Base-by-base conservation (phyloP, 257 asterid genomes). In the Cruciata laevipes region DNA sequence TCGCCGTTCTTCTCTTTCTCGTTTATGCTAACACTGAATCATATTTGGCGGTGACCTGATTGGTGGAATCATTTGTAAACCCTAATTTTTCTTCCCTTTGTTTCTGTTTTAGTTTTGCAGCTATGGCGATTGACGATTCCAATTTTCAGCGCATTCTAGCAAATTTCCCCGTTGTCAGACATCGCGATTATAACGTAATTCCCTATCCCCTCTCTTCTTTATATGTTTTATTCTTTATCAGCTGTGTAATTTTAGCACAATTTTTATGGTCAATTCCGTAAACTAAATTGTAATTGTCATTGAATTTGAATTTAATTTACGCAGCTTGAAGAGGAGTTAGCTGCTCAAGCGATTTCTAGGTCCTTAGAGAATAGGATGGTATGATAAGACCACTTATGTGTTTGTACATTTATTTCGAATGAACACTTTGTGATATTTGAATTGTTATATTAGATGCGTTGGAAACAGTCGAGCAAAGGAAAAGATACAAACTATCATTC, bases 81-180 rank as follows among this genome's bases (percentile, higher is more conserved):
- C 32, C 38, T 53, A 9, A 53, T 55, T 38, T n/a, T 18, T 10
- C 20, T 33, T 9, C 17, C 13, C 21, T 17, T 20, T 44, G 6
- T n/a, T 67, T 18, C 16, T 38, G 1, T 65, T 51, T 49, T 66
- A 10, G 31, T 51, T 49, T 66, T 23, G 31, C 61, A 56, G 61
- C 14, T 55, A 55, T 66, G 59, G 63, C 75, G 60, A 89, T 89
- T 84, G 90, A 85, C 60, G 90, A 79, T 62, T 59, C 27, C 25
- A 91, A 89, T 76, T 89, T 89, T 72, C 82, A 79, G 33, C 86
- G 83, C 8, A 67, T 83, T 61, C 86, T 89, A 63, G 88, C 85
- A 25, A 85, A 84, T 68, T 89, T 89, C 71, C 95, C 96, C 47
- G 74, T 87, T 40, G 87, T 80, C 70, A 88, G 96, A 56, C 65